Percentiles rank a stretch among this genome's conserved stretches.
Conservation (phyloP, 352 stramenopile species). For the Globisporangium yorkense region DNA sequence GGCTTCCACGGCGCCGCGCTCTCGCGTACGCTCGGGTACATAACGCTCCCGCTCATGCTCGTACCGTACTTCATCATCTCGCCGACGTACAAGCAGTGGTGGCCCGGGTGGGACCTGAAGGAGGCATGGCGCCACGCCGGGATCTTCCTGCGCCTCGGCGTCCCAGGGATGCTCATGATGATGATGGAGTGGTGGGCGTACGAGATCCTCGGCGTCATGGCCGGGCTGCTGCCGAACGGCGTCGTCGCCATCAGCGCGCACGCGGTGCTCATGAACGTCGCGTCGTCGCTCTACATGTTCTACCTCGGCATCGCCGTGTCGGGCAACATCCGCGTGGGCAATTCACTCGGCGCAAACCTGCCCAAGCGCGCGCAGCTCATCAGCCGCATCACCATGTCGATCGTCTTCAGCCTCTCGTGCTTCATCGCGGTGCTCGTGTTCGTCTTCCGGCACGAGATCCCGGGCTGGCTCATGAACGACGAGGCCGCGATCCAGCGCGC, state of each 20-base stretch:
- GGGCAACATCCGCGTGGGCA: constrained; percentile 68
- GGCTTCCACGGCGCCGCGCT: constrained; percentile 72
- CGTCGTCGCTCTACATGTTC: constrained; percentile 66
- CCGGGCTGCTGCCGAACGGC: constrained; percentile 46
- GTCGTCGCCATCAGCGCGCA: constrained; percentile 69
- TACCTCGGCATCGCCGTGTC: constrained; percentile 61
- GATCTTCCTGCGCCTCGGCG: constrained; percentile 55
- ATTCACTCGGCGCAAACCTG: constrained; percentile 62
- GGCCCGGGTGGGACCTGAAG: constrained; percentile 55
- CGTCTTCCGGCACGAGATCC: constrained; percentile 32
- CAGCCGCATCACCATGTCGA: constrained; percentile 27
- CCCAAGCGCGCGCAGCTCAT: constrained; percentile 44
- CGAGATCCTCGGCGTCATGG: constrained; percentile 66
- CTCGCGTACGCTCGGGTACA: constrained; percentile 47
- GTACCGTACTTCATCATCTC: constrained; percentile 42
- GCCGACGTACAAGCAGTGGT: constrained; percentile 42
- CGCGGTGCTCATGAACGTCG: constrained; percentile 64
- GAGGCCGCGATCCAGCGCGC: constrained; percentile 29
- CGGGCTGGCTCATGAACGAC: constrained; percentile 36
- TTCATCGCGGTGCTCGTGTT: constrained; percentile 33
- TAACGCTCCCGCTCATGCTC: constrained; percentile 41
- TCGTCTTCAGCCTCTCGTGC: constrained; percentile 23
- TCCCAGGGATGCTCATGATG: constrained; percentile 58
- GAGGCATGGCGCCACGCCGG: constrained; percentile 36
- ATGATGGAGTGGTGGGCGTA: constrained; percentile 78